Percentiles rank a stretch among this genome's conserved stretches.
Evolutionary conservation across 2,329 filamentous ascomycete species (phyloP).

Genomic region (Stemphylium vesicarium): DNA sequence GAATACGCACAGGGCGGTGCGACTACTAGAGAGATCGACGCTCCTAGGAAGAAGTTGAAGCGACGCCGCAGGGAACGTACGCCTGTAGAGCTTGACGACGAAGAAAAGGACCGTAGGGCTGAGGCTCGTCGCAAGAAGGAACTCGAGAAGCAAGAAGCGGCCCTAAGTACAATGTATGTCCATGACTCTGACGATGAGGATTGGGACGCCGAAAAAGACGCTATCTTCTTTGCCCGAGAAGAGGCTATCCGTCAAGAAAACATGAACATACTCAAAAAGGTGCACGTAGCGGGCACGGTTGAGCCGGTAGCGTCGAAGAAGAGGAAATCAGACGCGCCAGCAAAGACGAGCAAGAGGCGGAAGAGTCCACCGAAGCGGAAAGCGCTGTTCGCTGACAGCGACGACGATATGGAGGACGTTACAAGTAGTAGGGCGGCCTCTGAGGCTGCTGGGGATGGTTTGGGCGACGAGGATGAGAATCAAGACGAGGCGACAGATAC

Average conservation of each 20-base stretch:
- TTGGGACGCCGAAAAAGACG: conserved; percentile 74
- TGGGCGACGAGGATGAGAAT: conserved; percentile 24
- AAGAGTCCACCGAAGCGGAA: conserved; percentile 41
- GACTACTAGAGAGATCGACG: conserved; percentile 62
- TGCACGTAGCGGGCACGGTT: conserved; percentile 52
- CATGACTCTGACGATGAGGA: conserved; percentile 89
- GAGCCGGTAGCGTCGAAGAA: conserved; percentile 40
- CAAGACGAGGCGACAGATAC: conserved; percentile 49
- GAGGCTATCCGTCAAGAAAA: conserved; percentile 68
- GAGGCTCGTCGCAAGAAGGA: conserved; percentile 70
- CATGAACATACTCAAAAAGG: conserved; percentile 55
- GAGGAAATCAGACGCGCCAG: conserved; percentile 38
- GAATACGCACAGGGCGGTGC: conserved; percentile 74
- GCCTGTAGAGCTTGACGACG: conserved; percentile 67
- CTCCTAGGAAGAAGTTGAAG: conserved; percentile 61
- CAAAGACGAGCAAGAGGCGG: conserved; percentile 36
- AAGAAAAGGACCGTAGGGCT: conserved; percentile 64
- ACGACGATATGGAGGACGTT: conserved; percentile 31
- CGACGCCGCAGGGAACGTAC: conserved; percentile 63
- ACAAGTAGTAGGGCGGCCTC: conserved; percentile 39
- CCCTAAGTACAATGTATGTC: conserved; percentile 86
- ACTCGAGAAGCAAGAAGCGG: conserved; percentile 75
- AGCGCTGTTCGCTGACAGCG: conserved; percentile 39
- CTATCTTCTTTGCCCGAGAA: conserved; percentile 79
- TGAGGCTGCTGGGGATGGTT: conserved; percentile 20